Evolutionary conservation across 306 rosid genomes (phyloP).

Genomic region (Malus fusca): DNA sequence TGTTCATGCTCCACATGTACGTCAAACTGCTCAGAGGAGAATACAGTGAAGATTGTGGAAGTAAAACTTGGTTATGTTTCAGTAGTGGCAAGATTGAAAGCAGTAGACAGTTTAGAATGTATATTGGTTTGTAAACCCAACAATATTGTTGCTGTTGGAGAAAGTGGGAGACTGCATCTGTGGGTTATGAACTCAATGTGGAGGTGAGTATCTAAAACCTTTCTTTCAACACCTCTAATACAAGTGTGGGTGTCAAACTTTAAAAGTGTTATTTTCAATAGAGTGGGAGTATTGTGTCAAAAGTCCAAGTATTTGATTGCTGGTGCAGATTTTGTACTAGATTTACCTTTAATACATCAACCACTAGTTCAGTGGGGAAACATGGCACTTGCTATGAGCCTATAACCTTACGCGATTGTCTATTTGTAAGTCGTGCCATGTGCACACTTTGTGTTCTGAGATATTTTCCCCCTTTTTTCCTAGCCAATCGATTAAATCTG

Average conservation of each 20-base stretch:
- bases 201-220: slow-evolving; percentile 43
- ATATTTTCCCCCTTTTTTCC: background rate
- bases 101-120: slow-evolving; percentile 39
- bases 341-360: background rate
- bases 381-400: background rate
- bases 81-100: slow-evolving; percentile 45
- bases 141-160: slow-evolving; percentile 69
- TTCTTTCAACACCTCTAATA: background rate
- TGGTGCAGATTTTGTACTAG: background rate
- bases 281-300: background rate
- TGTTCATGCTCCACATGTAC: slow-evolving; percentile 72
- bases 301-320: background rate
- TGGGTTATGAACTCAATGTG: slow-evolving; percentile 88
- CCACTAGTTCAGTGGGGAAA: background rate
- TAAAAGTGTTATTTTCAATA: background rate
- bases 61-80: slow-evolving; percentile 70
- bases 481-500: background rate
- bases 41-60: slow-evolving; percentile 65
- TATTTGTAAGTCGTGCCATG: background rate
- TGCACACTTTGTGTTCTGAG: background rate
- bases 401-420: background rate
- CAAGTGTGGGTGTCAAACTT: background rate
- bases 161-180: slow-evolving; percentile 73
- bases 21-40: slow-evolving; percentile 44
- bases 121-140: slow-evolving; percentile 71